Conservation (phyloP, 805 yeast genomes). For the Lipomyces chichibuensis region DNA sequence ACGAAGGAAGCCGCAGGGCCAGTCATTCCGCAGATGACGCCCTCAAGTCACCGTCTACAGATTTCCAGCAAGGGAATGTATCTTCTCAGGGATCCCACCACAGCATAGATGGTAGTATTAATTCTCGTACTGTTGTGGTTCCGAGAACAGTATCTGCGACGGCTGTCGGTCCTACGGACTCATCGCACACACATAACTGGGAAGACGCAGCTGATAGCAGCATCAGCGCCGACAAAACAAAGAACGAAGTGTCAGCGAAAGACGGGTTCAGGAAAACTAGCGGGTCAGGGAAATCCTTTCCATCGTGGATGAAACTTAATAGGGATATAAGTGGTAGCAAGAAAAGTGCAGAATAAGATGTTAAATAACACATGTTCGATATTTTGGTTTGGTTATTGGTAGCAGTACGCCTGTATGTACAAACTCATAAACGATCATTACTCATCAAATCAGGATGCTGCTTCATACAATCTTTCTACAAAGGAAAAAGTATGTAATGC, state of each 20-base stretch:
- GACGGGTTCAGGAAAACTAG: conserved; percentile 21
- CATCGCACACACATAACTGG: background rate
- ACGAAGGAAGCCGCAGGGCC: background rate
- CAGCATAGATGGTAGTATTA: too few species aligned
- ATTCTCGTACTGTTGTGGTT: too few species aligned
- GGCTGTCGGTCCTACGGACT: too few species aligned
- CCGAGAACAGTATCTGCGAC: too few species aligned
- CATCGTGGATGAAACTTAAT: conserved; percentile 16
- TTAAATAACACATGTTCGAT: background rate
- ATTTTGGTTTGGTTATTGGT: background rate
- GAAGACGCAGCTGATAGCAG: conserved; percentile 4
- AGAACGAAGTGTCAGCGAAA: background rate
- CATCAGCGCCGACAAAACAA: background rate
- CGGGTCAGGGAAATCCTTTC: background rate
- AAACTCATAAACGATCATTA: background rate
- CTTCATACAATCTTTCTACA: background rate
- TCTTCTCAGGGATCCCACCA: too few species aligned
- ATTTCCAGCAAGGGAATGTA: too few species aligned
- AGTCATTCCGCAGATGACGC: background rate
- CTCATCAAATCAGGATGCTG: background rate
- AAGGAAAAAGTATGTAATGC: background rate
- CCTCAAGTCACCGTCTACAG: background rate
- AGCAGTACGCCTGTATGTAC: background rate
- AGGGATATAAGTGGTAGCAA: background rate
- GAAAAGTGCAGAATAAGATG: background rate